Base-by-base conservation (phyloP, 129 eudicot genomes). In the Pulicaria dysenterica region DNA sequence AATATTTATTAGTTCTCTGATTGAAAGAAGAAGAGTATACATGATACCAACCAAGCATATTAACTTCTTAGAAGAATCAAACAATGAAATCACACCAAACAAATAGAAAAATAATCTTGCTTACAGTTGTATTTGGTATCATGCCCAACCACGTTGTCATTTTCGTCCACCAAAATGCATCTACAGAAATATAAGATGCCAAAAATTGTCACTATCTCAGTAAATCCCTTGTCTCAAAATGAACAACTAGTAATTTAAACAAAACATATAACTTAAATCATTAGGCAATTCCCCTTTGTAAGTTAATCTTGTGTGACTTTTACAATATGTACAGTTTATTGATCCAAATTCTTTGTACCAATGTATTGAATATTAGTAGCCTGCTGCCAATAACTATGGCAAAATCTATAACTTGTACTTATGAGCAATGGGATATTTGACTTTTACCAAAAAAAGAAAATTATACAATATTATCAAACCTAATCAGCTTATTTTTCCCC, bases 91-190 rank as follows among this genome's bases (percentile, higher is more conserved):
- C 15, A 61, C 1, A 11, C 7, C 6, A 14, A 39, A 59, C n/a
- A 69, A 3, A 42, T 14, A 64, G 38, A 51, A 3, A 46, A 19
- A n/a, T 4, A 62, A 44, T 58, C 17, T 5, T 53, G 69, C 97
- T 91, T 84, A 89, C 97, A 91, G 37, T 91, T 91, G 72, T 91
- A 91, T 60, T 91, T 91, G 83, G 84, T 76, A 57, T 91, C 97
- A 74, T 91, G 97, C 69, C 97, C 97, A 34, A 89, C 81, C 24
- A 91, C 96, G 11, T 38, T 79, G 53, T 91, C 97, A 59, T 74
- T 86, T 81, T 86, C 97, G 79, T 91, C 97, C 73, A 91, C 96
- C 89, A 91, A 77, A 72, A 91, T 91, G 75, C 97, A 91, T 71
- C 97, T 91, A 88, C 89, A 79, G 50, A 69, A 61, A 59, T 45